Evolutionary conservation across 306 rosid genomes (phyloP).

Genomic region (Chamaecrista fasciculata): DNA sequence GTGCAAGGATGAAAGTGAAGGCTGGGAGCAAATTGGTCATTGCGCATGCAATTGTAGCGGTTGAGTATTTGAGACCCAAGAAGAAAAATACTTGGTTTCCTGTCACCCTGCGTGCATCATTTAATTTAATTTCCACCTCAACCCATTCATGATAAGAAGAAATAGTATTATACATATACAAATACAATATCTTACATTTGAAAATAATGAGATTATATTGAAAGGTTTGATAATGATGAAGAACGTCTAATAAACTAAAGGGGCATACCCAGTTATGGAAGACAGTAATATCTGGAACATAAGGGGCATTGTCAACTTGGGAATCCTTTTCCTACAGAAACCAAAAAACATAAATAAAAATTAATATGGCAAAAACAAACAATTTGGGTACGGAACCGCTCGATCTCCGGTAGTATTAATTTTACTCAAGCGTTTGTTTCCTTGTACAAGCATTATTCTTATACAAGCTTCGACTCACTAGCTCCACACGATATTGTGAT

Average conservation of each 20-base stretch:
- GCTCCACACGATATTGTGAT: no score
- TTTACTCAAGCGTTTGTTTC: no score
- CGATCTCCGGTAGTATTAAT: no score
- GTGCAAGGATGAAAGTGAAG: slow-evolving; percentile 71
- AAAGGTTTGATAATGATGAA: no score
- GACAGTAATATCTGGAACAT: slow-evolving; percentile 55
- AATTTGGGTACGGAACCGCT: background rate
- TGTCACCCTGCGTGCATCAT: slow-evolving; percentile 51
- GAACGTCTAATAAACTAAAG: background rate
- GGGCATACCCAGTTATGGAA: slow-evolving; percentile 76
- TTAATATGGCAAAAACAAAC: background rate
- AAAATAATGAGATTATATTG: no score
- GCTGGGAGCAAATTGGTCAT: slow-evolving; percentile 74
- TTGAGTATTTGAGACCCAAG: slow-evolving; percentile 59
- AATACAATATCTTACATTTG: no score
- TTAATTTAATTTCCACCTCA: background rate
- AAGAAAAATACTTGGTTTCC: slow-evolving; percentile 63
- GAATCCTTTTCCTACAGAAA: slow-evolving; percentile 51
- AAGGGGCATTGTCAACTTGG: slow-evolving; percentile 60
- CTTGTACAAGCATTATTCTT: no score
- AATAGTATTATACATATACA: no score
- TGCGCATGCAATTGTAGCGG: slow-evolving; percentile 61
- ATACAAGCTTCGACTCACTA: no score
- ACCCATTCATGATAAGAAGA: no score
- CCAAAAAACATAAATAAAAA: background rate